Base-by-base conservation (phyloP, 306 rosid genomes). In the Pterocarpus santalinus region DNA sequence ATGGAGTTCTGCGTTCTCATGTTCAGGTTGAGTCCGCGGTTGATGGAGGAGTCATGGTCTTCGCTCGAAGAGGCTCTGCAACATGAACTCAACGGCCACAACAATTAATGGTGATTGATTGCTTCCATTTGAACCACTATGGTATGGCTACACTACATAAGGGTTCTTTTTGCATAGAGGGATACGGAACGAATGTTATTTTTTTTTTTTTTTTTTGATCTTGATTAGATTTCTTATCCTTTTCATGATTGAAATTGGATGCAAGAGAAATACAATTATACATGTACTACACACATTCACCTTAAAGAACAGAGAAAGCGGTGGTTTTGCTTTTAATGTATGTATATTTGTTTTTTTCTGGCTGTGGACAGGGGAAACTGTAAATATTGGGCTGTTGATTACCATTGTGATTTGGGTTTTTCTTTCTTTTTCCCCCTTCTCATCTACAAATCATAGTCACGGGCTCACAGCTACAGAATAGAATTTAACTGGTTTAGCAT, bases 1-100 rank as follows among this genome's bases (percentile, higher is more conserved):
- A 90, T 90, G 95, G 97, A 94, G 79, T 94, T 92, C 56, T 94
- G 98, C 52, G 95, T 94, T 62, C 79, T 94, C 87, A 94, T 94
- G 98, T 94, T 94, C 77, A 90, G 97, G 85, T 73, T 94, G 47
- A 92, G 95, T 65, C 94, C 95, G 0, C 81, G 81, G 39, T 80
- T 94, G 76, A 94, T 94, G 95, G 78, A 94, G 0, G 86, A 82
- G 2, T 90, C 92, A 2, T 85, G 89, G 87, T 75, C 55, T 73
- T 88, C 72, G 84, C 97, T 94, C 39, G 80, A 90, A 61, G 71
- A 88, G 7, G 91, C 90, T 32, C 52, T 89, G 56, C 83, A 89
- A 14, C 34, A 43, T 9, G 87, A 90, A 70, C 58, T 83, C 28
- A 30, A 56, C 55, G 14, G 8, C 5, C 14, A 10, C 44, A 2